A percentile compares a stretch with the other conserved stretches of the same genome.
phyloP scores from a whole-genome alignment of 768 basidiomycete species.

The Asterophora parasitica region DNA sequence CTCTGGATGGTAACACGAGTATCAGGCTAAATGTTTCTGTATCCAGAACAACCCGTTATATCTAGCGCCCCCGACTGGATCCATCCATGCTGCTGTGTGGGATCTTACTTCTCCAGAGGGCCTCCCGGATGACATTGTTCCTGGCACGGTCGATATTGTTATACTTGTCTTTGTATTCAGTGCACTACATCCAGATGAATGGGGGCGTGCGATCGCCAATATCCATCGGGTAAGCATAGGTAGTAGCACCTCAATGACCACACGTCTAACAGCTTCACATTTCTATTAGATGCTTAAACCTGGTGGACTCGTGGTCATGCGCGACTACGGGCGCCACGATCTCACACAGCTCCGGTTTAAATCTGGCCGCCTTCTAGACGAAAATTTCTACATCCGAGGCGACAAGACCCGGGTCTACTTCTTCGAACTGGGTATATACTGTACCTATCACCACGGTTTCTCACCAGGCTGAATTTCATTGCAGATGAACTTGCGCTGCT shows the following conservation, averaged over 20 bases:
- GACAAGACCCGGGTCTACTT: slow-evolving; percentile 98
- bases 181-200: slow-evolving; percentile 91
- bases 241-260: background rate
- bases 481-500: slow-evolving; percentile 75
- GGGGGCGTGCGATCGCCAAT: slow-evolving; percentile 78
- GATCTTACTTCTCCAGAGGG: slow-evolving; percentile 67
- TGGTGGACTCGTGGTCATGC: slow-evolving; percentile 75
- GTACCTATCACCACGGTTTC: background rate
- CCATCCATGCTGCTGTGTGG: slow-evolving; percentile 82
- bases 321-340: slow-evolving; percentile 95
- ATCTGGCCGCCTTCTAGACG: slow-evolving; percentile 77
- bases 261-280: background rate
- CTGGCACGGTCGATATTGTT: slow-evolving; percentile 76
- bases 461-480: slow-evolving; percentile 1
- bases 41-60: slow-evolving; percentile 70
- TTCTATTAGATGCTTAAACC: slow-evolving; percentile 78
- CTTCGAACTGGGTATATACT: slow-evolving; percentile 71
- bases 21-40: slow-evolving; percentile 2
- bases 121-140: slow-evolving; percentile 59
- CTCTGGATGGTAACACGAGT: background rate
- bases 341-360: slow-evolving; percentile 95
- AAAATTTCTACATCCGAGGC: slow-evolving; percentile 94
- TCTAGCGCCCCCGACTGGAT: slow-evolving; percentile 56
- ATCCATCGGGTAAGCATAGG: slow-evolving; percentile 60
- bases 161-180: slow-evolving; percentile 94